Evolutionary conservation across 768 basidiomycete genomes (phyloP), one percentile per base, ranked within the genome.

Genomic region (Lactarius vividus): DNA sequence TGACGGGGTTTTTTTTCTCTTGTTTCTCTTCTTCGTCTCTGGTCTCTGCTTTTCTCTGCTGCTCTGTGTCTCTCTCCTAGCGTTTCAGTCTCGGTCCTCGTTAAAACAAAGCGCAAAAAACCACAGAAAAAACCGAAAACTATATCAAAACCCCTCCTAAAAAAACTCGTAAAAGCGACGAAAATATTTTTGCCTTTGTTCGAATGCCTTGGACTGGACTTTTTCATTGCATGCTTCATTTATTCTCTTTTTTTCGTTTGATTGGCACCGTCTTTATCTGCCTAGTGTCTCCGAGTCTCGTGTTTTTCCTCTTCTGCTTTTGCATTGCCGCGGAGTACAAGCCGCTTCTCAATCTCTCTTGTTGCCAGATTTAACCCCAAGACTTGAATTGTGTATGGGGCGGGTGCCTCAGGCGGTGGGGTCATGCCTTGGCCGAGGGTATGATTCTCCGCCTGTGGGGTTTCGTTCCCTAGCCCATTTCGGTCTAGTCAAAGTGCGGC

Each of bases 351-450:
- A 46, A 46, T 23, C n/a, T 46, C n/a, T 4, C 46, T 13, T 13
- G n/a, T 5, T 46, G 10, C 46, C n/a, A 23, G 46, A 23, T 46
- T 4, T 46, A 23, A 46, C n/a, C 4, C n/a, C n/a, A 23, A 23
- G 49, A 13, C 42, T 23, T 23, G 49, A 49, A 49, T 33, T 49
- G 40, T 26, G 59, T 53, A 29, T 23, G 61, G 39, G 61, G 35
- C 35, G 49, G n/a, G 57, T 57, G 6, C 29, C 63, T 23, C 16
- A 23, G 37, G 57, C 37, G 28, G 29, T 26, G 7, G 42, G 42
- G 23, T 63, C 57, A 15, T 29, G n/a, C 49, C 23, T 44, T 55
- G 58, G 53, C 53, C 57, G 37, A 64, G 49, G 63, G 49, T 23
- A 46, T 2, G 46, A 33, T 59, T 40, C 40, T 16, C n/a, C 20